A percentile compares a stretch with the other conserved stretches of the same genome.
Conservation (phyloP, 306 rosid species). For the Dryas alaskensis region DNA sequence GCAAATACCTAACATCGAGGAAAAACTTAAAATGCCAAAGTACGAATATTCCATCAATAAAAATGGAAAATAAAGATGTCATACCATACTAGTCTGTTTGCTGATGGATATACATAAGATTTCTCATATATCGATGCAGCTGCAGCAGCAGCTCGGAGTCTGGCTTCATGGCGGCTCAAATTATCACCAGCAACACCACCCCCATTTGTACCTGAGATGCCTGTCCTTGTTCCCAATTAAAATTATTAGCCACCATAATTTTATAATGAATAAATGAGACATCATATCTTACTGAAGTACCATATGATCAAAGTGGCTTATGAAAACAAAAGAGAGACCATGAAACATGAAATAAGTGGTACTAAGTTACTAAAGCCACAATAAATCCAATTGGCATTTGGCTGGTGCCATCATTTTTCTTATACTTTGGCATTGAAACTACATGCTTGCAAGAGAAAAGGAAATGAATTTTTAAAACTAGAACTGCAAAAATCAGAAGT, state of each 20-base stretch:
- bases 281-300: background rate
- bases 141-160: slow-evolving; percentile 91
- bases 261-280: background rate
- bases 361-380: background rate
- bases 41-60: slow-evolving; percentile 7
- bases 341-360: background rate
- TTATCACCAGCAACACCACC: slow-evolving; percentile 45
- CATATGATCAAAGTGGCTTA: background rate
- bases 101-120: slow-evolving; percentile 61
- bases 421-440: background rate
- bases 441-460: background rate
- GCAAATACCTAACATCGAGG: background rate
- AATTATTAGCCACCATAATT: slow-evolving; percentile 20
- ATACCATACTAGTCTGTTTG: slow-evolving; percentile 71
- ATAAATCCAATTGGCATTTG: background rate
- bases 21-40: background rate
- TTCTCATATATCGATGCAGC: slow-evolving; percentile 92
- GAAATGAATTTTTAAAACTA: background rate
- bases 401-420: background rate
- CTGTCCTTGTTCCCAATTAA: slow-evolving; percentile 39
- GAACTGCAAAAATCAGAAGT: background rate
- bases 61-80: slow-evolving; percentile 18
- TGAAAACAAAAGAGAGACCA: background rate
- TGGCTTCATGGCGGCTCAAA: slow-evolving; percentile 71
- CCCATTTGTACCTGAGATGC: slow-evolving; percentile 44